These are phyloP conservation scores for Mucor velutinosus DNA, from an alignment of 371 early-diverging fungal species.

Conservation along the genomic window DNA sequence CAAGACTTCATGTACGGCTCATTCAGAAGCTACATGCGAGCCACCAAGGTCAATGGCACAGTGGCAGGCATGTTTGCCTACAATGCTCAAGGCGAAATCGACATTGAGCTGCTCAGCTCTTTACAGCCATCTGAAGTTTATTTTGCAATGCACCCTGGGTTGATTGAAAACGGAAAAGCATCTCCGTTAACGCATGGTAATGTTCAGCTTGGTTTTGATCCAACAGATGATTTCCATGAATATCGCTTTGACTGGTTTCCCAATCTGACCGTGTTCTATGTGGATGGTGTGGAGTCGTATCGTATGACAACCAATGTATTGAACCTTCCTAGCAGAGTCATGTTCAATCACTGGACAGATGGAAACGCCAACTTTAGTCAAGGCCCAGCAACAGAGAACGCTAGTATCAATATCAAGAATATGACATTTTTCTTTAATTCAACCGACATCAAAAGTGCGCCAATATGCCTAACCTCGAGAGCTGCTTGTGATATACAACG, in stretches of 20 bases:
- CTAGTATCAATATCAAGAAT: conserved; percentile 32
- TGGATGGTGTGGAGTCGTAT: conserved; percentile 33
- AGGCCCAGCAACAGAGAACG: conserved; percentile 31
- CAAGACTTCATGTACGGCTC: conserved; percentile 47
- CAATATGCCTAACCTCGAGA: background rate
- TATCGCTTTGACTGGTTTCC: conserved; percentile 55
- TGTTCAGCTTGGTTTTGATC: conserved; percentile 26
- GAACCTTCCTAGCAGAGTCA: conserved; percentile 29
- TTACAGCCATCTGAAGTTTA: conserved; percentile 33
- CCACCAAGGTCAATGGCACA: conserved; percentile 33
- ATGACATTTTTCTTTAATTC: conserved; percentile 47
- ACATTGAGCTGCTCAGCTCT: conserved; percentile 41
- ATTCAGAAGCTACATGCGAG: conserved; percentile 37
- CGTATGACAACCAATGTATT: conserved; percentile 35
- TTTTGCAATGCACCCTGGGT: conserved; percentile 45
- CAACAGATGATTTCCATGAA: conserved; percentile 41
- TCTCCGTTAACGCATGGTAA: conserved; percentile 36
- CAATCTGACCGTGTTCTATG: conserved; percentile 24
- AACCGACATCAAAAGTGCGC: conserved; percentile 2
- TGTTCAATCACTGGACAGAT: conserved; percentile 56
- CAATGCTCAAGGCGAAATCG: conserved; percentile 42
- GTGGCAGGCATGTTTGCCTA: conserved; percentile 45
- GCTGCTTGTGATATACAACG: background rate
- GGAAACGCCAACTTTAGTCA: conserved; percentile 47
- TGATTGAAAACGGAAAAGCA: conserved; percentile 36